Conservation (phyloP, 805 yeast genomes). For the Pichia paraexigua region DNA sequence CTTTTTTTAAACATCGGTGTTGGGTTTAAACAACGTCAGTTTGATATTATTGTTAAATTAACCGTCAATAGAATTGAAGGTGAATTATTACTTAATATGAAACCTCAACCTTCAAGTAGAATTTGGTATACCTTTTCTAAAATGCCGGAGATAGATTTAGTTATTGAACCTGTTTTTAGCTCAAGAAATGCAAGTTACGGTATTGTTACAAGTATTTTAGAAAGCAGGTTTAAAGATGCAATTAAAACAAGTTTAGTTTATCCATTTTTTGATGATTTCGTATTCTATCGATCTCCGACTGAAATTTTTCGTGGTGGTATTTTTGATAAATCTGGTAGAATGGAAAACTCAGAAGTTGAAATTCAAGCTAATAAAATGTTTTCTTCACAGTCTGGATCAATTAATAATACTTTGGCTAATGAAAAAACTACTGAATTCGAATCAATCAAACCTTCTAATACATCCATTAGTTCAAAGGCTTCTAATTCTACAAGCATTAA, state of each 20-base stretch:
- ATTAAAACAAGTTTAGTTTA: slow-evolving; percentile 70
- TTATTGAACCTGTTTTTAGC: slow-evolving; percentile 86
- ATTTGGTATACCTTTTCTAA: slow-evolving; percentile 83
- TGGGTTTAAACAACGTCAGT: slow-evolving; percentile 63
- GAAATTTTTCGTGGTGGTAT: slow-evolving; percentile 89
- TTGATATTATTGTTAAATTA: slow-evolving; percentile 64
- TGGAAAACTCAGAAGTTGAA: neutral
- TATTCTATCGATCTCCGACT: slow-evolving; percentile 53
- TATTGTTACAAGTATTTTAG: slow-evolving; percentile 73
- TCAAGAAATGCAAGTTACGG: slow-evolving; percentile 72
- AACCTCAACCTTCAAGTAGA: slow-evolving; percentile 87
- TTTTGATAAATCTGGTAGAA: slow-evolving; percentile 53
- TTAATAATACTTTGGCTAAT: neutral
- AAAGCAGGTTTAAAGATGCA: slow-evolving; percentile 69
- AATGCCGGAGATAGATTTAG: slow-evolving; percentile 68
- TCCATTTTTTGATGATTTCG: slow-evolving; percentile 86
- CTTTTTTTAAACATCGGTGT: slow-evolving; percentile 69
- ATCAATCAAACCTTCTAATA: slow-evolving; percentile 1
- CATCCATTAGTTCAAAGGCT: slow-evolving; percentile 7
- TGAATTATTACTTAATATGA: slow-evolving; percentile 56
- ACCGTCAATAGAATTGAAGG: slow-evolving; percentile 67
- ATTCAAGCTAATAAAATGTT: neutral
- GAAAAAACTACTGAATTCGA: neutral
- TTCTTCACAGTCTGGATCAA: neutral
- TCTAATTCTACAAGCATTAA: slow-evolving; percentile 3